Base-by-base conservation (phyloP, 1,284 basidiomycete species). In the Tilletia indica region DNA sequence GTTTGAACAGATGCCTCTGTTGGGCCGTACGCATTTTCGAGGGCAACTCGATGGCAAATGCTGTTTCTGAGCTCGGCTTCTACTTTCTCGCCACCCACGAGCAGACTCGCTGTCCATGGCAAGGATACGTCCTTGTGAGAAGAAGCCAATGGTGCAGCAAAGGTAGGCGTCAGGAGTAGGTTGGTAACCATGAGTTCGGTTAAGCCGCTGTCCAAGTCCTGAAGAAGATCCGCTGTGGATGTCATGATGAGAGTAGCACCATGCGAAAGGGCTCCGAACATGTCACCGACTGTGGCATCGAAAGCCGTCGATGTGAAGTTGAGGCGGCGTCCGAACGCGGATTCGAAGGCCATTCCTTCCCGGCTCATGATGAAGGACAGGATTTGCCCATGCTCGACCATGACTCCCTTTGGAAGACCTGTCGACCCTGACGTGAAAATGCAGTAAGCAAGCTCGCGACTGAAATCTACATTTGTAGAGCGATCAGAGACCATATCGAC, bases 251-350 rank as follows among this genome's bases (percentile, higher is more conserved):
- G 39, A n/a, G 61, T 67, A 31, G 14, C 45, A 39, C 61, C 69
- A 67, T 25, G n/a, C 25, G 54, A 25, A 9, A 69, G 36, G 9
- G 69, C 42, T n/a, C 12, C 63, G 56, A 19, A 31, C n/a, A 64
- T 67, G 69, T 70, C 69, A 11, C 34, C 25, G 11, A 70, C 63
- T 5, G 19, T 38, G 19, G 61, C 69, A 61, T 70, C 69, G 42
- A 70, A 70, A 39, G 69, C 39, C 31, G 47, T 66, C 14, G 21
- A 12, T 36, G 69, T 61, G 9, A 48, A 31, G 8, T n/a, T 19
- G 21, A 70, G 69, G 16, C 39, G 9, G 56, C 56, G 56, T 45
- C 31, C 39, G 54, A 31, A 70, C 9, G 9, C 21, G 9, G 12
- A 8, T 25, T 31, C 31, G 38, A 47, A 31, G 54, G 16, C 9